Evolutionary conservation across 257 asterid genomes (phyloP).

Genomic region (Fraxinus excelsior): DNA sequence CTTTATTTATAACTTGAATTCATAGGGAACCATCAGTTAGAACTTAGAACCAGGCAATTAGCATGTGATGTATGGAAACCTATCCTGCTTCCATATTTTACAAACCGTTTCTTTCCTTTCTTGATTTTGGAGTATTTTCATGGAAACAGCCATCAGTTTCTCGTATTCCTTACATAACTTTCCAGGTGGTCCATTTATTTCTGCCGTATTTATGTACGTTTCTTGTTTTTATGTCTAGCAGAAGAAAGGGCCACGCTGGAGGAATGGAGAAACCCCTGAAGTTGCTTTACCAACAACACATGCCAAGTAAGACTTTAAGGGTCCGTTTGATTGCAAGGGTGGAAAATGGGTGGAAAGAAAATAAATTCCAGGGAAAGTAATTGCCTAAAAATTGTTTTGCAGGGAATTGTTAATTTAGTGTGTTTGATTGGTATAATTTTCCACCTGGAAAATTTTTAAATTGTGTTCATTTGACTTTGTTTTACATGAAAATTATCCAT

Average conservation of each 20-base stretch:
- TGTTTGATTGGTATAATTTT: no score
- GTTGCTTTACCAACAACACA: constrained; percentile 51
- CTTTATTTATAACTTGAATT: not conserved
- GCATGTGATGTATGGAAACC: not conserved
- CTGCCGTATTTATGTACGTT: not conserved
- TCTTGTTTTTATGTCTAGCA: constrained; percentile 34
- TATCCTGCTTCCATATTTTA: not conserved
- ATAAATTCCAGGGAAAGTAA: no score
- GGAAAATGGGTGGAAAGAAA: no score
- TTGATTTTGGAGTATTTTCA: not conserved
- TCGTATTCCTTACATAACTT: constrained; percentile 5
- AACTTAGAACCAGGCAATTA: not conserved
- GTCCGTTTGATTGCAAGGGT: no score
- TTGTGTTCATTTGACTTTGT: no score
- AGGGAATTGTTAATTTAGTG: no score
- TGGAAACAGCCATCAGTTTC: not conserved
- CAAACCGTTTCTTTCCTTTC: not conserved
- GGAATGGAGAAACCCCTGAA: constrained; percentile 73
- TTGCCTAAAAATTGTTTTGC: no score
- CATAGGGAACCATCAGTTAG: not conserved
- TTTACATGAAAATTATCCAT: no score
- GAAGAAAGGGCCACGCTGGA: constrained; percentile 80
- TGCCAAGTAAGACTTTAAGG: constrained; percentile 77
- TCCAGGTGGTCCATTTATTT: constrained; percentile 19
- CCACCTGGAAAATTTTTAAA: no score